These are phyloP conservation scores for Phycomyces blakesleeanus DNA, from an alignment of 192 early-diverging fungal genomes.

Conservation along the genomic window DNA sequence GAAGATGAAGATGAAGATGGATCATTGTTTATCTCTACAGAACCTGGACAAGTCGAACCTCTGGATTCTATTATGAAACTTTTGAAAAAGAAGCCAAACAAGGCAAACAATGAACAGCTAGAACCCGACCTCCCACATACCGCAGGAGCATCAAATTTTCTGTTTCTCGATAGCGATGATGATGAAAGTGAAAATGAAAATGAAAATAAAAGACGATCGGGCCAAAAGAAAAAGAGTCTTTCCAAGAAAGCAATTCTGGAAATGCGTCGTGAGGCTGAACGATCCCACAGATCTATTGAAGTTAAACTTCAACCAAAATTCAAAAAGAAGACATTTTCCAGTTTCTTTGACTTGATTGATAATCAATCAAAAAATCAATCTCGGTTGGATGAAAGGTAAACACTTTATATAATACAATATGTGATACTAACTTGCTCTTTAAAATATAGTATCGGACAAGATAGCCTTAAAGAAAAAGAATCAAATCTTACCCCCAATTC, in stretches of 20 bases:
- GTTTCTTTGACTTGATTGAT: background rate
- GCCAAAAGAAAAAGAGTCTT: background rate
- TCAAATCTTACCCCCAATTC: background rate
- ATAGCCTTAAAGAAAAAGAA: background rate
- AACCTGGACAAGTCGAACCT: no score
- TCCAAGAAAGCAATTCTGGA: constrained; percentile 2
- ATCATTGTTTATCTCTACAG: no score
- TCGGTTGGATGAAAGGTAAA: background rate
- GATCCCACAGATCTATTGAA: background rate
- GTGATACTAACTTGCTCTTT: no score
- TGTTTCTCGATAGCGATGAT: background rate
- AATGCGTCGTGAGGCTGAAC: constrained; percentile 11
- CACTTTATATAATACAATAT: background rate
- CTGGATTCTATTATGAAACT: no score
- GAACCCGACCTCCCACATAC: no score
- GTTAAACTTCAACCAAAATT: constrained; percentile 6
- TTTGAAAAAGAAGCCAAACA: no score
- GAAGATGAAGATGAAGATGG: no score
- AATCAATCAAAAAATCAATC: background rate
- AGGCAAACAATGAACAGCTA: no score
- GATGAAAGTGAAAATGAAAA: background rate
- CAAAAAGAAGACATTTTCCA: constrained; percentile 8
- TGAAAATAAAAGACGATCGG: background rate
- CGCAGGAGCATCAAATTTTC: background rate
- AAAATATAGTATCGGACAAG: no score